Evolutionary conservation across 306 rosid genomes (phyloP), one percentile per base, ranked within the genome.

Genomic region (Vicia faba): DNA sequence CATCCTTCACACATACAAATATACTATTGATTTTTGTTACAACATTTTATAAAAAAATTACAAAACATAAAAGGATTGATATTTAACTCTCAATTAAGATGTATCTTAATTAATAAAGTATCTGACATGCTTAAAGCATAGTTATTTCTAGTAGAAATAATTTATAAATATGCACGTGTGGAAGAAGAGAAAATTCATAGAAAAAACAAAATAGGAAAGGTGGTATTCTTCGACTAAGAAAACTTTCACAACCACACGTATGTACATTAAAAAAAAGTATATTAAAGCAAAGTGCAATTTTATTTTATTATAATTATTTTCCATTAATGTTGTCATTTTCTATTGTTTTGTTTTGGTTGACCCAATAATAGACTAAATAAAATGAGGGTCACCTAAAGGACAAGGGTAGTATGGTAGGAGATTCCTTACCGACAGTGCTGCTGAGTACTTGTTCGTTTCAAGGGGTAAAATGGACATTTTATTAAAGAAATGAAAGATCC

Each of bases 341-440:
- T 71, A n/a, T 64, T 46, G 64, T 1, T 51, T 0, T 71, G 70
- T 78, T 51, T 28, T 66, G 66, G 70, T 50, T 71, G 74, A 70
- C 14, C 39, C 36, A 72, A 72, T 31, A 31, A 31, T 19, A 62
- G 33, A 25, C 7, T 4, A 26, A 58, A 43, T 5, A 39, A 65
- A 39, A 41, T 64, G 70, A 4, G 74, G 80, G 57, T 46, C 80
- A 75, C 63, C 51, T 51, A 8, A 46, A 63, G 61, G 84, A 75
- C 78, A 75, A 13, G 56, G 67, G 38, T 33, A 25, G 40, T 60
- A 29, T 60, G 71, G 58, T 78, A 11, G 16, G 61, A 68, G 84
- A 75, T 80, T 75, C 74, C 71, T 55, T 61, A 45, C 84, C 84
- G 84, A 80, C 84, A 75, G 3, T 69, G 29, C 35, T 63, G 44